A percentile compares a stretch with the other conserved stretches of the same genome.
These are phyloP conservation scores for Talaromyces albobiverticillius DNA, from an alignment of 2,329 filamentous ascomycete species.

Conservation along the genomic window DNA sequence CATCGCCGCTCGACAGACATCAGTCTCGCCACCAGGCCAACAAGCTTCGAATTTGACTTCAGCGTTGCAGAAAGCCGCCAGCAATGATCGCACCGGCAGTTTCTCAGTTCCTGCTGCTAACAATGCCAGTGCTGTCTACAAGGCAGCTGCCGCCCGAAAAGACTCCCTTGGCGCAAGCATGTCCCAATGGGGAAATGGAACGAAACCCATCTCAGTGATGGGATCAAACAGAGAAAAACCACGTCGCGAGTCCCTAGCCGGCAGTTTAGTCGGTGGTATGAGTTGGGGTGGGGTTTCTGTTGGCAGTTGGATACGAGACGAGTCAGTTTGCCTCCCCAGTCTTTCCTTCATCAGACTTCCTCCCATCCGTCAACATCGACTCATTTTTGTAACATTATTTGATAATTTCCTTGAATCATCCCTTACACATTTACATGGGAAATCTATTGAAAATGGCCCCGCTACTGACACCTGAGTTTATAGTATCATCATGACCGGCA, in stretches of 20 bases:
- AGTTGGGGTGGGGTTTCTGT: conserved; percentile 97
- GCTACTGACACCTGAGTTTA: conserved; percentile 3
- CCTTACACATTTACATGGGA: neutral
- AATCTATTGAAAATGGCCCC: neutral
- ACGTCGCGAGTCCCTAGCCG: conserved; percentile 58
- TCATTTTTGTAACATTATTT: neutral
- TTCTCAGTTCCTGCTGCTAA: conserved; percentile 43
- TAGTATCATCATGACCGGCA: conserved; percentile 93
- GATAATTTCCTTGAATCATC: neutral
- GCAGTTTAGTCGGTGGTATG: conserved; percentile 72
- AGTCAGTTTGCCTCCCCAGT: conserved; percentile 54
- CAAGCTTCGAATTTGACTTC: conserved; percentile 64
- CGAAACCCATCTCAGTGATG: conserved; percentile 60
- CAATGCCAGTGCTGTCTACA: conserved; percentile 35
- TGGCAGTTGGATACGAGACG: conserved; percentile 94
- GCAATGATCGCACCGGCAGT: conserved; percentile 38
- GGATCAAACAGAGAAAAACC: conserved; percentile 48
- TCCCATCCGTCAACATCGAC: neutral
- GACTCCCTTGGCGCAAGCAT: conserved; percentile 53
- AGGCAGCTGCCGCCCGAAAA: conserved; percentile 45
- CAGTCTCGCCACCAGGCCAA: conserved; percentile 57
- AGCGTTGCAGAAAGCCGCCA: conserved; percentile 53
- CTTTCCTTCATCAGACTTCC: neutral
- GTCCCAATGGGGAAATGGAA: conserved; percentile 56
- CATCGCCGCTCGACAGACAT: conserved; percentile 57